Evolutionary conservation across 2,329 filamentous ascomycete species (phyloP).

Genomic region (Fonsecaea multimorphosa): DNA sequence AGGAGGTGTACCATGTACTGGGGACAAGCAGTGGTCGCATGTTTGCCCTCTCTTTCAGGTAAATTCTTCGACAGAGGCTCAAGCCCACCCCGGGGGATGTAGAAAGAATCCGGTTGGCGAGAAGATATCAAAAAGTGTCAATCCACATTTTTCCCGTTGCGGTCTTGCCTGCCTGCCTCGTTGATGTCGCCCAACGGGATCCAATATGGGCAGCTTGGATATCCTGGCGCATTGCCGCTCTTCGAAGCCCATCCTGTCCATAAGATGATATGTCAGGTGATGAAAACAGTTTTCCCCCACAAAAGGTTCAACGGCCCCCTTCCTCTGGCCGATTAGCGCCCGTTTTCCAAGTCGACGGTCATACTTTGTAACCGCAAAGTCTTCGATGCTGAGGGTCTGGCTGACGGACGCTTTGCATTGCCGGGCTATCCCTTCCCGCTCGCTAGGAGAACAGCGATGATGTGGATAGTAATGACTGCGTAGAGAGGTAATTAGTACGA

Average conservation of each 20-base stretch:
- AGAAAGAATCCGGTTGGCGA: neutral
- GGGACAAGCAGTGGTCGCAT: too few species aligned
- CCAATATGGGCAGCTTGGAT: neutral
- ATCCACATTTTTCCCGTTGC: neutral
- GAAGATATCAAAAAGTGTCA: neutral
- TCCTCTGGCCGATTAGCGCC: neutral
- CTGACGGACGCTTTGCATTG: neutral
- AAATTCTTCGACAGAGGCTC: neutral
- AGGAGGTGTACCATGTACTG: too few species aligned
- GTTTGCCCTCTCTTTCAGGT: neutral
- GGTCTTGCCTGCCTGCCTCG: neutral
- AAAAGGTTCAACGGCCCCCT: neutral
- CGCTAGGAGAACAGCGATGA: slow-evolving; percentile 9
- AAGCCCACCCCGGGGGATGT: neutral
- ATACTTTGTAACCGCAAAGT: neutral
- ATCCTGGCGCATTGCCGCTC: neutral
- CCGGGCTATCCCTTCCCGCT: neutral
- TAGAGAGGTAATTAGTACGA: neutral
- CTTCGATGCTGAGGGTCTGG: neutral
- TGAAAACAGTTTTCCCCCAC: neutral
- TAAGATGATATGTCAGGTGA: neutral
- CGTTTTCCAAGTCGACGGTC: neutral
- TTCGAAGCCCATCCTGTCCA: neutral
- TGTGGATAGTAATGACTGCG: neutral
- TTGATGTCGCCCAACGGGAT: neutral